phyloP scores from a whole-genome alignment of 768 basidiomycete species.

The Lentinula detonsa region DNA sequence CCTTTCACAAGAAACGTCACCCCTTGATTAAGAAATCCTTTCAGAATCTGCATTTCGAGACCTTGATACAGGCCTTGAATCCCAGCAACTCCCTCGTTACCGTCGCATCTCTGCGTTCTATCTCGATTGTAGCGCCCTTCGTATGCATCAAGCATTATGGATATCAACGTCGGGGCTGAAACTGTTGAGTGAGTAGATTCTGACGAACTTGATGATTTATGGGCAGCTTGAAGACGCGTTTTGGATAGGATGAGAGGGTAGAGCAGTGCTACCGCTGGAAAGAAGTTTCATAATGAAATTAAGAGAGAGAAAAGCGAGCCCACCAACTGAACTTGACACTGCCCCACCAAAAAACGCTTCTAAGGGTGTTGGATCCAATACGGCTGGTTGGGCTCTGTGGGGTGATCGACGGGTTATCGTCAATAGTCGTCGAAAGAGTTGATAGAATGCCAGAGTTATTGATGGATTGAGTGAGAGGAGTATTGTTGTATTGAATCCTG shows the following conservation, averaged over 20 bases:
- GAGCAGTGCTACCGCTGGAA: conserved; percentile 35
- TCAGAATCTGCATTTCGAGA: conserved; percentile 41
- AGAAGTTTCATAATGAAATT: neutral
- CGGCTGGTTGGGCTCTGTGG: neutral
- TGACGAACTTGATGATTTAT: conserved; percentile 22
- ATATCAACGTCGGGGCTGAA: conserved; percentile 9
- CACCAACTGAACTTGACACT: conserved; percentile 44
- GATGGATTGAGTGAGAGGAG: conserved; percentile 52
- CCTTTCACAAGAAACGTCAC: conserved; percentile 56
- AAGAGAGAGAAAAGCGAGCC: neutral
- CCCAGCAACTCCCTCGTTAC: conserved; percentile 13
- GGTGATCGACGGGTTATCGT: conserved; percentile 17
- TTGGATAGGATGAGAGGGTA: conserved; percentile 61
- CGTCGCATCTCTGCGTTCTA: neutral
- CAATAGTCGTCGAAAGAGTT: conserved; percentile 38
- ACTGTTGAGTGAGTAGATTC: conserved; percentile 20
- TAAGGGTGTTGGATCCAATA: conserved; percentile 27
- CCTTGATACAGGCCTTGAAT: conserved; percentile 47
- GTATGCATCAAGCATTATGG: conserved; percentile 29
- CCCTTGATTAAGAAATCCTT: conserved; percentile 52
- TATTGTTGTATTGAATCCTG: conserved; percentile 46
- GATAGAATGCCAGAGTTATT: conserved; percentile 49
- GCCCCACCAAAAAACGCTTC: conserved; percentile 56
- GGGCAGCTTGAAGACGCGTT: conserved; percentile 40
- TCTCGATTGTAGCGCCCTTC: conserved; percentile 12